Evolutionary conservation across 2,329 filamentous ascomycete species (phyloP), one percentile per base, ranked within the genome.

Genomic region (Capronia epimyces): DNA sequence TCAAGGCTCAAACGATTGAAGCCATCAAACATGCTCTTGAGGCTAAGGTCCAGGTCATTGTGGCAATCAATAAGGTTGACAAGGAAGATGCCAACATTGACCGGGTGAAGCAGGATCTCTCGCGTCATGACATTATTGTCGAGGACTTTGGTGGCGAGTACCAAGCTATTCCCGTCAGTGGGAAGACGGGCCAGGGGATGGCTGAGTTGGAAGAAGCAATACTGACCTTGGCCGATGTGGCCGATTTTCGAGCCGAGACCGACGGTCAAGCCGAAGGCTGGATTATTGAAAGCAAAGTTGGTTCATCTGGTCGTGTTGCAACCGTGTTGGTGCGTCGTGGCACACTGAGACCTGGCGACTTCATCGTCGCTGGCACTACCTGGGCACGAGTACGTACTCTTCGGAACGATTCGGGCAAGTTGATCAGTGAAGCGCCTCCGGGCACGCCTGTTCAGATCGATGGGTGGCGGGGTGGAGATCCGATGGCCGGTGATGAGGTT

Each of bases 41-140:
- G 24, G 88, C 93, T 44, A 85, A 86, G 55, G 93, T 97, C 1
- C 91, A 93, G 3, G 91, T 98, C 43, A 95, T 98, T 52, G 93
- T 98, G 44, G 94, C 94, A 13, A 91, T 97, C 71, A 98, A 93
- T 75, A 98, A 98, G 71, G 81, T 95, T 45, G 93, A 98, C 71
- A 95, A 93, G 70, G 82, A 86, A 53, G 85, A 87, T 53, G 84
- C 87, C 3, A 81, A 89, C 45, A 72, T 89, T 9, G 86, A 96
- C 36, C 80, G 82, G 42, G 90, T 97, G 56, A 97, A 97, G 71
- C 77, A 84, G 49, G 93, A 97, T 66, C 81, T 98, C 20, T 82
- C 87, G 7, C 77, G 82, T 1, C 78, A 95, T 63, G 89, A 87
- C 6, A 82, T 98, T 24, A 86, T 95, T 61, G 86, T 98, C 48